Percentiles rank a stretch among this genome's conserved stretches.
These are phyloP conservation scores for Lindgomyces ingoldianus DNA, from an alignment of 495 filamentous ascomycete genomes.

Conservation along the genomic window DNA sequence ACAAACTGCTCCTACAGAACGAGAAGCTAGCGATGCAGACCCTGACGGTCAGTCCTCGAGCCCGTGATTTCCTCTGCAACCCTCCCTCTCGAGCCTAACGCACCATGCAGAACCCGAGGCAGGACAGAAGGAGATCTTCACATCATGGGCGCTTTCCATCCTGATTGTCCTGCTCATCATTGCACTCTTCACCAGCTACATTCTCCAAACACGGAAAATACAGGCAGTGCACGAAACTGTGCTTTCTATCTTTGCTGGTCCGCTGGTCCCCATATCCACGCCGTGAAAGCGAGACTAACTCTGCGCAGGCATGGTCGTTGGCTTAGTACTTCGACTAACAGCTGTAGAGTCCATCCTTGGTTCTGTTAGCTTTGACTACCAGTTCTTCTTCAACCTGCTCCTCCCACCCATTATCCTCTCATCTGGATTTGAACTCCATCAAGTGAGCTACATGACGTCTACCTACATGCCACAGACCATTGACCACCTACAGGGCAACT, in stretches of 20 bases:
- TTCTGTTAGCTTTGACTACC: slow-evolving; percentile 92
- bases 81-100: slow-evolving; percentile 18
- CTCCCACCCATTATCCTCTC: slow-evolving; percentile 96
- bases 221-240: slow-evolving; percentile 98
- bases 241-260: slow-evolving; percentile 95
- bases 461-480: no score
- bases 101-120: slow-evolving; percentile 52
- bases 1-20: slow-evolving; percentile 30
- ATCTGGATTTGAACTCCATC: slow-evolving; percentile 95
- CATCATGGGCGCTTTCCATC: slow-evolving; percentile 97
- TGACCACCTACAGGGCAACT: no score
- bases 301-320: slow-evolving; percentile 84
- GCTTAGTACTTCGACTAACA: slow-evolving; percentile 80
- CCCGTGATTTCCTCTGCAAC: not conserved
- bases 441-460: no score
- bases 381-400: slow-evolving; percentile 98
- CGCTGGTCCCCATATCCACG: slow-evolving; percentile 27
- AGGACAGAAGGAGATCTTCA: slow-evolving; percentile 82
- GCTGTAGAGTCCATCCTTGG: slow-evolving; percentile 78
- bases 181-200: slow-evolving; percentile 95
- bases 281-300: slow-evolving; percentile 14
- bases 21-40: slow-evolving; percentile 45
- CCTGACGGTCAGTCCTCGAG: slow-evolving; percentile 38
- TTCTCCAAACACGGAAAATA: slow-evolving; percentile 89
- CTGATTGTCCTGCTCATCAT: slow-evolving; percentile 88